phyloP scores from a whole-genome alignment of 148 eudicot genomes.

The Rhododendron ovatum region DNA sequence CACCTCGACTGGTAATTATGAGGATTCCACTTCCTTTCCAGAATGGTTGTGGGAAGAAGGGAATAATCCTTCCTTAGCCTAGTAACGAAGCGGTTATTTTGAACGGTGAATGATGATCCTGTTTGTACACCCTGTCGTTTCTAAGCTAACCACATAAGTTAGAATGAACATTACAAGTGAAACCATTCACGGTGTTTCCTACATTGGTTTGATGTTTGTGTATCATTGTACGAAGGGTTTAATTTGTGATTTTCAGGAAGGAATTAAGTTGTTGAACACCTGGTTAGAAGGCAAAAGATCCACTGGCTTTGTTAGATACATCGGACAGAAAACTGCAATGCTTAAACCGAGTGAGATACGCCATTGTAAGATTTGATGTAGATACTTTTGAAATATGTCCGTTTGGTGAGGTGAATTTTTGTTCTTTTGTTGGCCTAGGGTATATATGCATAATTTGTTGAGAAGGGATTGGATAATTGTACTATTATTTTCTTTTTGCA shows the following conservation, averaged over 20 bases:
- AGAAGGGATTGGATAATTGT: neutral
- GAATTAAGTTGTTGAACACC: constrained; percentile 71
- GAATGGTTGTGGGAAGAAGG: neutral
- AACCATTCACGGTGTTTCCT: neutral
- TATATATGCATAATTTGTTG: neutral
- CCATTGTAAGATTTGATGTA: constrained; percentile 51
- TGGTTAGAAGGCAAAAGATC: constrained; percentile 87
- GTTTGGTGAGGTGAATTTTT: neutral
- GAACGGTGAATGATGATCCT: neutral
- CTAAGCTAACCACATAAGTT: neutral
- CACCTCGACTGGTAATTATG: too few relatives aligned
- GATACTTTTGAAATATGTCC: neutral
- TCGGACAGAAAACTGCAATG: constrained; percentile 53
- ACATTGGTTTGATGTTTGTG: neutral
- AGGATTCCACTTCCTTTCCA: too few relatives aligned
- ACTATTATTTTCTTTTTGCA: too few relatives aligned
- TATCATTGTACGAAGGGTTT: neutral
- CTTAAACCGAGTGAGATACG: constrained; percentile 59
- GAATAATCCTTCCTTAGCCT: neutral
- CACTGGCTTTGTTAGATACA: constrained; percentile 53
- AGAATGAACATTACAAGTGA: neutral
- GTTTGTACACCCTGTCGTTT: neutral
- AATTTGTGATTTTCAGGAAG: constrained; percentile 49
- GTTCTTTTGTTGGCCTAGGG: neutral
- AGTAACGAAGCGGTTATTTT: neutral